These are phyloP conservation scores for Saturnispora bothae DNA, from an alignment of 805 yeast genomes.

Conservation along the genomic window DNA sequence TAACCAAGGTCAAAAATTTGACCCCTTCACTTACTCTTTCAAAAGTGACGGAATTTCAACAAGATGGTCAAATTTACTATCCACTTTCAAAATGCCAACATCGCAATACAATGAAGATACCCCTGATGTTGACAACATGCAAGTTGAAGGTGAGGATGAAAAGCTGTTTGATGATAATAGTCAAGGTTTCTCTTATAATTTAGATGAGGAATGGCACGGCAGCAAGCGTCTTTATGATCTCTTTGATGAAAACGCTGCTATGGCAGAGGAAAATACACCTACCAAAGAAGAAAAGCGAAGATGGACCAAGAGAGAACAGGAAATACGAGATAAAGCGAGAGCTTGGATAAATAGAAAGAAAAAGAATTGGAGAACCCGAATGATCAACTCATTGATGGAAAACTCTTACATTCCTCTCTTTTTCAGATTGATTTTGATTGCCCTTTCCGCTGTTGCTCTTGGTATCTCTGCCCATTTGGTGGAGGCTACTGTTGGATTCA, in stretches of 20 bases:
- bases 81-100: conserved; percentile 10
- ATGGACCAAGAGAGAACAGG: conserved; percentile 14
- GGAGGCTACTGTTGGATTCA: conserved; percentile 23
- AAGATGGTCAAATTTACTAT: conserved; percentile 16
- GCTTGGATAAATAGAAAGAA: conserved; percentile 58
- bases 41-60: conserved; percentile 7
- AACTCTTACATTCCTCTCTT: conserved; percentile 77
- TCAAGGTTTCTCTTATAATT: conserved; percentile 16
- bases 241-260: background rate
- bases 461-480: conserved; percentile 60
- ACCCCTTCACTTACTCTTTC: conserved; percentile 16
- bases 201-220: conserved; percentile 61
- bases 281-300: conserved; percentile 10
- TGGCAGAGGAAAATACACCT: too few species aligned
- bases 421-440: conserved; percentile 49
- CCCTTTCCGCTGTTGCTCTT: conserved; percentile 57
- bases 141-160: conserved; percentile 16
- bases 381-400: conserved; percentile 49
- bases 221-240: conserved; percentile 41
- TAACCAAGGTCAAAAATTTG: conserved; percentile 6
- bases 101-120: conserved; percentile 4
- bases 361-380: conserved; percentile 51
- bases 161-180: conserved; percentile 16
- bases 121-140: background rate
- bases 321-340: conserved; percentile 46